Base-by-base conservation (phyloP, 169 alveolate genomes). In the Babesia divergens region DNA sequence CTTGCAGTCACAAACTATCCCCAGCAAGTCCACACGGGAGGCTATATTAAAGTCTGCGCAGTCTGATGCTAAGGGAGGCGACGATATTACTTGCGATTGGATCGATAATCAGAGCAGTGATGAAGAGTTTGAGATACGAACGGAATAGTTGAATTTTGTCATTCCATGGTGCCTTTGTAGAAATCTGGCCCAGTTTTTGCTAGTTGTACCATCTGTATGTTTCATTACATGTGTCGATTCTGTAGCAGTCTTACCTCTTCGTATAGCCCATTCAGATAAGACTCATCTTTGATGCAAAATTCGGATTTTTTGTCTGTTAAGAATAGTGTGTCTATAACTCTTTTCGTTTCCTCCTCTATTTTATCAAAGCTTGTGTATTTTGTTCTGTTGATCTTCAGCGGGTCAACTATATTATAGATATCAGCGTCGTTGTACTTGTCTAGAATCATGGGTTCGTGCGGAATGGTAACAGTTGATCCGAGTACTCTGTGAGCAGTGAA, bases 1-100 rank as follows among this genome's bases (percentile, higher is more conserved):
- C 60, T 65, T 91, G 47, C 87, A 89, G 49, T 89, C 94, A 28
- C 94, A 91, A 46, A 66, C 93, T 34, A 34, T 91, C 3, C 89
- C 94, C 24, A 67, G 77, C 81, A 75, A 62, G 20, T 20, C 26
- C 24, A 58, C 42, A 8, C 18, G 20, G 6, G 72, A 62, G 29
- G 46, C 28, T 20, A 29, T 37, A 4, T n/a, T 62, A 32, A 50
- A 32, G 11, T 32, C 46, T 13, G 70, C 54, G 16, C 18, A 37
- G 14, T 9, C 52, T 8, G 70, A 59, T 4, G 13, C 31, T 7
- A 59, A 59, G 55, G 37, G 26, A 6, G 60, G 24, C 24, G 71
- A 60, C 24, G 58, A 22, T 26, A 38, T 62, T n/a, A 59, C 44
- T 0, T 43, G 72, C 49, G 85, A 75, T 37, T 75, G 85, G 85